phyloP scores from a whole-genome alignment of 352 stramenopile species.

The Peronospora farinosa region DNA sequence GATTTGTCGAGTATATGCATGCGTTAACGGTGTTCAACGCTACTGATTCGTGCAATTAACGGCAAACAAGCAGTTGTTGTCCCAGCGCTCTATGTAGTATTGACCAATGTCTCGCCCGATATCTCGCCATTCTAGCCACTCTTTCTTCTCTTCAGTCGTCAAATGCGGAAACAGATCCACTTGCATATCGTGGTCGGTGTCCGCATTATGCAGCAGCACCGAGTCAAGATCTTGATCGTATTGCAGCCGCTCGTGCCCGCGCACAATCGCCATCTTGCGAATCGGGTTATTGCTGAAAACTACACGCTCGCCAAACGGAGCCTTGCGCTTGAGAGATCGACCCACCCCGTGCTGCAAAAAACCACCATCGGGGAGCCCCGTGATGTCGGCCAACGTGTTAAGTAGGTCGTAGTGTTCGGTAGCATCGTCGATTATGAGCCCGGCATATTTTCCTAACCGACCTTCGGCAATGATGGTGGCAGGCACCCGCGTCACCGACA shows the following conservation, averaged over 20 bases:
- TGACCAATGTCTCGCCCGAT: constrained; percentile 4
- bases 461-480: constrained; percentile 11
- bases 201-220: constrained; percentile 7
- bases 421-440: constrained; percentile 10
- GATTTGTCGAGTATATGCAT: no score
- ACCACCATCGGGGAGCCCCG: constrained; percentile 2
- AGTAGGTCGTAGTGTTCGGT: constrained; percentile 16
- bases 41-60: constrained; percentile 8
- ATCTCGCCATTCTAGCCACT: constrained; percentile 9
- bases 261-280: constrained; percentile 13
- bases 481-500: constrained; percentile 7
- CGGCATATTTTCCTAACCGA: constrained; percentile 2
- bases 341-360: constrained; percentile 9
- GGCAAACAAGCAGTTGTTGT: constrained; percentile 8
- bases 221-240: constrained; percentile 3
- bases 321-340: constrained; percentile 12
- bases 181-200: constrained; percentile 11
- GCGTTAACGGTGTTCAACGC: no score
- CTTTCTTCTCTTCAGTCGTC: neutral
- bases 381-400: constrained; percentile 14
- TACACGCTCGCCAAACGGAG: neutral
- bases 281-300: constrained; percentile 11
- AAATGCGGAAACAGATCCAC: constrained; percentile 4
- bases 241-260: constrained; percentile 5
- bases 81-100: constrained; percentile 9